Conservation (phyloP, 2,329 filamentous ascomycete genomes). For the Capronia epimyces region DNA sequence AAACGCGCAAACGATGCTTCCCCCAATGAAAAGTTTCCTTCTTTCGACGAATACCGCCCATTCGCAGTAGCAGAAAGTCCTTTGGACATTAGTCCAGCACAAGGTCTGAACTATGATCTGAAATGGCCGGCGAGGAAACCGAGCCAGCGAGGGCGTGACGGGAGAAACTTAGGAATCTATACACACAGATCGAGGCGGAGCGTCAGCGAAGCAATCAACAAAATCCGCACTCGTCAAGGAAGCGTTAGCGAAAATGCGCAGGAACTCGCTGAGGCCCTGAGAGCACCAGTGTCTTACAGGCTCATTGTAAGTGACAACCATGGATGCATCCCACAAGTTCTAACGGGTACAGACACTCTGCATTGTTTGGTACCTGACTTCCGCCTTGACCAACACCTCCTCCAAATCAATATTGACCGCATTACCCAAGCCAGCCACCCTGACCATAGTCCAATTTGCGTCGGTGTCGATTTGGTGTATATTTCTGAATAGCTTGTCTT, state of each 20-base stretch:
- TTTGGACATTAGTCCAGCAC: slow-evolving; percentile 29
- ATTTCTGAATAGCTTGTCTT: slow-evolving; percentile 68
- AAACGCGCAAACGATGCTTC: slow-evolving; percentile 30
- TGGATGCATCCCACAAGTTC: not conserved
- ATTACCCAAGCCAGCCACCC: slow-evolving; percentile 81
- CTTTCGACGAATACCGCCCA: slow-evolving; percentile 31
- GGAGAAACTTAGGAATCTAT: slow-evolving; percentile 17
- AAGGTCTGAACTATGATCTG: slow-evolving; percentile 38
- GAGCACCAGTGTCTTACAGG: slow-evolving; percentile 80
- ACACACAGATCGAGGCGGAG: slow-evolving; percentile 74
- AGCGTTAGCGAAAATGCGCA: slow-evolving; percentile 91
- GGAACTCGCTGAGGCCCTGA: slow-evolving; percentile 84
- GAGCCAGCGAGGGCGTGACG: slow-evolving; percentile 34
- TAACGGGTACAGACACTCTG: slow-evolving; percentile 64
- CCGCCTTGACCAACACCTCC: slow-evolving; percentile 92
- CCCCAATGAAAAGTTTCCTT: slow-evolving; percentile 41
- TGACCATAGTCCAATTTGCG: slow-evolving; percentile 88
- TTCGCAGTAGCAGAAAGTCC: slow-evolving; percentile 25
- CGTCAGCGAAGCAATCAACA: slow-evolving; percentile 78
- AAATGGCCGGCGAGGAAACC: slow-evolving; percentile 59
- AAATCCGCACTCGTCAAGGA: slow-evolving; percentile 70
- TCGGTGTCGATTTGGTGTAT: slow-evolving; percentile 88
- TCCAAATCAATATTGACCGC: slow-evolving; percentile 95
- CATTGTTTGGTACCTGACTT: slow-evolving; percentile 88
- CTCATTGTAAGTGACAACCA: slow-evolving; percentile 62